Percentiles rank a stretch among this genome's conserved stretches.
These are phyloP conservation scores for Fallopia convolvulus DNA, from an alignment of 148 eudicot genomes.

Conservation along the genomic window DNA sequence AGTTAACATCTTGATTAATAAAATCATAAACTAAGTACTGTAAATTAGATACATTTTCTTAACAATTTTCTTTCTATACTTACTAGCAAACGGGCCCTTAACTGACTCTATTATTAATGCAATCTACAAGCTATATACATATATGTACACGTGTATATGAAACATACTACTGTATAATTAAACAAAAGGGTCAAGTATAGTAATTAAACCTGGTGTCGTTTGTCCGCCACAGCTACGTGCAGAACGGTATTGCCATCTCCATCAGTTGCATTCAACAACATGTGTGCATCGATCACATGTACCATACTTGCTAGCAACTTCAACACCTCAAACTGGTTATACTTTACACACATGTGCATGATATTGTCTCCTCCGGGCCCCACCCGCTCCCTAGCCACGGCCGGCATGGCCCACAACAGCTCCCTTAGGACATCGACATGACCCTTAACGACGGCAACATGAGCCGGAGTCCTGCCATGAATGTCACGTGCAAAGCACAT, in stretches of 20 bases:
- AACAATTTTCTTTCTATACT: too few species aligned
- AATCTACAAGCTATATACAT: too few species aligned
- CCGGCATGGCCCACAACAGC: background rate
- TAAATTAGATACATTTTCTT: too few species aligned
- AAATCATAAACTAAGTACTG: too few species aligned
- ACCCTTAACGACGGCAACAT: constrained; percentile 5
- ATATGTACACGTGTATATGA: too few species aligned
- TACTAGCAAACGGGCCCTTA: too few species aligned
- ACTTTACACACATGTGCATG: constrained; percentile 18
- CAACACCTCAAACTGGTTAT: constrained; percentile 2
- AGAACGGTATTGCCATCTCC: constrained; percentile 18
- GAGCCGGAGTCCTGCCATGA: constrained; percentile 7
- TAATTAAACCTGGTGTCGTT: background rate
- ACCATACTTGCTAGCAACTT: background rate
- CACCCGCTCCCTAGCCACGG: constrained; percentile 7
- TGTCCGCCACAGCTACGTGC: constrained; percentile 19
- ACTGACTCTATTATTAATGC: too few species aligned
- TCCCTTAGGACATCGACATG: background rate
- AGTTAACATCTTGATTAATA: too few species aligned
- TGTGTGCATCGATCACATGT: background rate
- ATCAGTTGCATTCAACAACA: constrained; percentile 7
- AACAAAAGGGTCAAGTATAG: background rate
- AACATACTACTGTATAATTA: too few species aligned
- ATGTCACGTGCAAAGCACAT: constrained; percentile 12
- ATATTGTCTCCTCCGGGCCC: background rate